phyloP scores from a whole-genome alignment of 345 rosid genomes.

The Citrus hindsii region DNA sequence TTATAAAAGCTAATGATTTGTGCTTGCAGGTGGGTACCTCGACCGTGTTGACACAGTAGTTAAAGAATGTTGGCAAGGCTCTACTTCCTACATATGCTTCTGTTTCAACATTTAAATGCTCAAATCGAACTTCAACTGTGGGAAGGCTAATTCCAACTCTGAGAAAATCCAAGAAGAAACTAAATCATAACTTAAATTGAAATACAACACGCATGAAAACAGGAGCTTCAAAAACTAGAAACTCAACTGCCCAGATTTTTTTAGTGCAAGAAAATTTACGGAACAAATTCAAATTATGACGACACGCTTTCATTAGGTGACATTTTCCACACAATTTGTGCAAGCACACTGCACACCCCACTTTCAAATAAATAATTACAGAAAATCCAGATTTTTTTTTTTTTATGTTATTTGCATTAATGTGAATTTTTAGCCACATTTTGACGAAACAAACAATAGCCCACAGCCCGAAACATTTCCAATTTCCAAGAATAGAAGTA shows the following conservation, averaged over 20 bases:
- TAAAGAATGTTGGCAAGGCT: slow-evolving; percentile 41
- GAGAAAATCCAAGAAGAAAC: not conserved
- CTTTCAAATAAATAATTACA: too few relatives aligned
- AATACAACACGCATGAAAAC: not conserved
- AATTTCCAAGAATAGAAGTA: too few relatives aligned
- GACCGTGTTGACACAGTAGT: slow-evolving; percentile 26
- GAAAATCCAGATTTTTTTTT: too few relatives aligned
- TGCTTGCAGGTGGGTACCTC: slow-evolving; percentile 35
- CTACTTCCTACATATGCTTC: slow-evolving; percentile 41
- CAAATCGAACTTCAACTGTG: slow-evolving; percentile 48
- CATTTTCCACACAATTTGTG: too few relatives aligned
- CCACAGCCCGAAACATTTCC: too few relatives aligned
- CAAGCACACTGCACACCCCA: too few relatives aligned
- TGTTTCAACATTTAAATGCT: slow-evolving; percentile 43
- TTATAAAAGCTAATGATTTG: not conserved
- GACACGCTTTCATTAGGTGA: too few relatives aligned
- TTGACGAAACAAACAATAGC: too few relatives aligned
- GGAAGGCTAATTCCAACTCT: slow-evolving; percentile 56
- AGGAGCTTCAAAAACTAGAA: not conserved
- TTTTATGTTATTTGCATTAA: too few relatives aligned
- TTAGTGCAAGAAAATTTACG: too few relatives aligned
- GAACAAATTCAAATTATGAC: too few relatives aligned
- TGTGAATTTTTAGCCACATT: too few relatives aligned
- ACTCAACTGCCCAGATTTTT: not conserved
- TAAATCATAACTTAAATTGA: not conserved